Evolutionary conservation across 176 grass and related monocot species (phyloP).

Genomic region (Ananas comosus): DNA sequence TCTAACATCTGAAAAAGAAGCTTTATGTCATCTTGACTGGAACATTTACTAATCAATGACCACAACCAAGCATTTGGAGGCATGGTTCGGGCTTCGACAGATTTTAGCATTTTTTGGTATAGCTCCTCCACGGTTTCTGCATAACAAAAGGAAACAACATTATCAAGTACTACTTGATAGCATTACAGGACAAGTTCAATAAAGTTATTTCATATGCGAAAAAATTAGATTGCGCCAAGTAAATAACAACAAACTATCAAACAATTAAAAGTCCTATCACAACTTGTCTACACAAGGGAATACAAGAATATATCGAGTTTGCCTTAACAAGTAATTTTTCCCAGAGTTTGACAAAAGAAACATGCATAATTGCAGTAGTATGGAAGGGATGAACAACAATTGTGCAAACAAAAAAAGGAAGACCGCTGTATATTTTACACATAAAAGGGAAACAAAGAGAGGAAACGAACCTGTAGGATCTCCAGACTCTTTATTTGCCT

Average conservation of each 20-base stretch:
- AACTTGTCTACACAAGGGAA: neutral
- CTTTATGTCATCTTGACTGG: slow-evolving; percentile 74
- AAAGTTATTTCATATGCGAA: slow-evolving; percentile 5
- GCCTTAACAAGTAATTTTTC: no score
- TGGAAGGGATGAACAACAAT: neutral
- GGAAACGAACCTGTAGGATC: slow-evolving; percentile 50
- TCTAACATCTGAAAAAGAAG: slow-evolving; percentile 78
- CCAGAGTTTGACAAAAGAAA: neutral
- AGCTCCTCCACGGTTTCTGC: slow-evolving; percentile 72
- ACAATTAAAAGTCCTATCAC: neutral
- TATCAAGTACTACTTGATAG: neutral
- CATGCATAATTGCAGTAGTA: neutral
- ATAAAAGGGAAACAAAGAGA: neutral
- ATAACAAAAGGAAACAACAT: slow-evolving; percentile 1
- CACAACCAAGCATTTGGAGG: slow-evolving; percentile 92
- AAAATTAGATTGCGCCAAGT: neutral
- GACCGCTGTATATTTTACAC: neutral
- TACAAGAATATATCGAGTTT: neutral
- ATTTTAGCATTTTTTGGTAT: slow-evolving; percentile 82
- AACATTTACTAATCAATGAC: slow-evolving; percentile 78
- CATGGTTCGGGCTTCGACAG: slow-evolving; percentile 76
- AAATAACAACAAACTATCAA: neutral
- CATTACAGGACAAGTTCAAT: slow-evolving; percentile 15
- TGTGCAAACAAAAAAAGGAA: slow-evolving; percentile 10
- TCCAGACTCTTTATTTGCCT: slow-evolving; percentile 35